These are phyloP conservation scores for Sphagnurus paluster DNA, from an alignment of 1,284 basidiomycete genomes.

Conservation along the genomic window DNA sequence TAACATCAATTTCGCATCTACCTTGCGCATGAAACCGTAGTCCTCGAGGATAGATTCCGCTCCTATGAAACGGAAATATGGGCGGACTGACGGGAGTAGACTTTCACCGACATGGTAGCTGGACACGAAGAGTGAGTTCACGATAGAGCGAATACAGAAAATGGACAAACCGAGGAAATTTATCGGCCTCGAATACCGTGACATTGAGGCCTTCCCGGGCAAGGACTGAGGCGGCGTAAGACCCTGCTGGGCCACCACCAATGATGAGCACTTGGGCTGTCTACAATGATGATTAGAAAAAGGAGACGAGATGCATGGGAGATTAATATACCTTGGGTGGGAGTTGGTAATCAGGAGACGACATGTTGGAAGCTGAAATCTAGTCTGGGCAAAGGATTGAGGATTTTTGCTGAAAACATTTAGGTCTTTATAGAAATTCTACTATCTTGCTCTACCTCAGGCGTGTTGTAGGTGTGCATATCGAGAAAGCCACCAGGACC, in stretches of 20 bases:
- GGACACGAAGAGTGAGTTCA: slow-evolving; percentile 1
- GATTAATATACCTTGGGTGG: slow-evolving; percentile 22
- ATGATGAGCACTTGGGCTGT: slow-evolving; percentile 52
- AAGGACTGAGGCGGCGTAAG: slow-evolving; percentile 69
- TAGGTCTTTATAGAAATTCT: slow-evolving; percentile 20
- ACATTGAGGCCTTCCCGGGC: slow-evolving; percentile 71
- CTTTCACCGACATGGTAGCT: slow-evolving; percentile 71
- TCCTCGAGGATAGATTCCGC: slow-evolving; percentile 53
- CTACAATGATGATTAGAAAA: too few species aligned
- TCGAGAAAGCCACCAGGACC: too few species aligned
- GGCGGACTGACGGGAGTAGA: slow-evolving; percentile 60
- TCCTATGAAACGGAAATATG: slow-evolving; percentile 59
- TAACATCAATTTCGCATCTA: slow-evolving; percentile 24
- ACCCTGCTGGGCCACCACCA: slow-evolving; percentile 73
- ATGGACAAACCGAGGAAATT: slow-evolving; percentile 64
- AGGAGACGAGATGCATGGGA: neutral
- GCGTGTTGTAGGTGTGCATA: too few species aligned
- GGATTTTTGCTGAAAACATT: slow-evolving; percentile 8
- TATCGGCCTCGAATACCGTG: slow-evolving; percentile 65
- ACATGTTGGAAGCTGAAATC: neutral
- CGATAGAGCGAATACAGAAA: neutral
- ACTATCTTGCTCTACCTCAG: too few species aligned
- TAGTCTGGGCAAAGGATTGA: neutral
- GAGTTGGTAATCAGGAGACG: slow-evolving; percentile 6
- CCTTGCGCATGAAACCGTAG: slow-evolving; percentile 59